These are phyloP conservation scores for Apiotrichum akiyoshidainum DNA, from an alignment of 1,284 basidiomycete genomes.

Conservation along the genomic window DNA sequence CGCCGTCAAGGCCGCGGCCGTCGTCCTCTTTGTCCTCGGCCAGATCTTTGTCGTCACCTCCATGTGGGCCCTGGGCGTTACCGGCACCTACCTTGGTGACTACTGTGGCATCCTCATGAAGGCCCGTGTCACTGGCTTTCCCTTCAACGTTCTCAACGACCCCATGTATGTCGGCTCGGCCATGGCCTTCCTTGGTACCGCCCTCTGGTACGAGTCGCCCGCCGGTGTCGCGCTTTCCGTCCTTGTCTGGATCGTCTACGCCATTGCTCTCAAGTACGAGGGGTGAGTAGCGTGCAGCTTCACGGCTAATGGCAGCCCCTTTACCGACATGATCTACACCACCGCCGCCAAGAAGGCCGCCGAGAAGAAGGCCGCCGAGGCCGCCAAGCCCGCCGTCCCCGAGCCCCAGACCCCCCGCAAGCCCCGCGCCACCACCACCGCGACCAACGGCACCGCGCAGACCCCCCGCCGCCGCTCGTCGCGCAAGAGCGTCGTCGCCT, in stretches of 20 bases:
- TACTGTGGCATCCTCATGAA: slow-evolving; percentile 99
- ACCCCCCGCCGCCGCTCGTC: slow-evolving; percentile 23
- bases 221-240: slow-evolving; percentile 70
- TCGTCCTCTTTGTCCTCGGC: slow-evolving; percentile 64
- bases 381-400: slow-evolving; percentile 9
- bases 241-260: slow-evolving; percentile 77
- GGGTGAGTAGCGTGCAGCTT: slow-evolving; percentile 58
- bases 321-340: slow-evolving; percentile 52
- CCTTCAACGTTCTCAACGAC: slow-evolving; percentile 88
- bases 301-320: slow-evolving; percentile 37
- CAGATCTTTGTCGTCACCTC: slow-evolving; percentile 81
- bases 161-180: slow-evolving; percentile 97
- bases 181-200: slow-evolving; percentile 75
- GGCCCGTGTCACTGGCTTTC: slow-evolving; percentile 71
- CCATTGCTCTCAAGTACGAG: slow-evolving; percentile 78
- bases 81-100: slow-evolving; percentile 86
- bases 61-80: slow-evolving; percentile 87
- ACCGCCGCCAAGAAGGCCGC: slow-evolving; percentile 14
- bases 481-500: slow-evolving; percentile 8
- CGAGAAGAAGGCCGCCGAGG: slow-evolving; percentile 4
- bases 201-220: slow-evolving; percentile 81
- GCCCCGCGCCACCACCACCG: slow-evolving; percentile 11
- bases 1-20: slow-evolving; percentile 61
- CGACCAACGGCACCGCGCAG: slow-evolving; percentile 8
- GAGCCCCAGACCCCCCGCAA: slow-evolving; percentile 13